Base-by-base conservation (phyloP, 2,329 filamentous ascomycete species). In the Xylariales sp. region DNA sequence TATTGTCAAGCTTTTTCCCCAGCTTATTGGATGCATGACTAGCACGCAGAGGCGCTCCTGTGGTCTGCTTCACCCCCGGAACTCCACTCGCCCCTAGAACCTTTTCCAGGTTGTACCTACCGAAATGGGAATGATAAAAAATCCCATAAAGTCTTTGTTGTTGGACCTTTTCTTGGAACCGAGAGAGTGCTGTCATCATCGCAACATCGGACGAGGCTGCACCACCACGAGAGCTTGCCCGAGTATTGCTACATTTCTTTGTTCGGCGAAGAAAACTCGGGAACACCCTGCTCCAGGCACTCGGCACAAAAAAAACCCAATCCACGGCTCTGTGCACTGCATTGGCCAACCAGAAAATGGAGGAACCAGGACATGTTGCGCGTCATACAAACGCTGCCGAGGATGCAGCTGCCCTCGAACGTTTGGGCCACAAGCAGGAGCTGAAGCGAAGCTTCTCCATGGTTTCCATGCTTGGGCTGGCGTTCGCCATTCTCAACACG, bases 401-500 rank as follows among this genome's bases (percentile, higher is more conserved):
- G 6, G 50, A 68, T 45, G 60, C 61, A 3, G 60, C 55, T 5
- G 59, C 56, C n/a, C 57, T 73, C 13, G 63, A 63, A 42, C 56
- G 62, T 12, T 54, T 72, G 29, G 70, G 70, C 32, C 65, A 72
- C 40, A 69, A 66, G 53, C 66, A 71, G 48, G 66, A 74, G 50
- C 57, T 74, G 12, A 59, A 66, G 49, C 64, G 71, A 33, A 72
- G 70, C 52, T 74, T 74, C 42, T 70, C 66, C 41, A 63, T 63
- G 50, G 39, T 70, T 12, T 68, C 57, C 34, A 69, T 71, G 59
- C 61, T 71, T 4, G 67, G 67, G 7, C 60, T 71, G 17, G 67
- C 66, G 7, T 70, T 71, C 41, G 66, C 67, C 43, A 70, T 70
- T 32, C 63, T 71, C 47, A 70, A 71, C 59, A 65, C 60, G 37